A percentile compares a stretch with the other conserved stretches of the same genome.
phyloP scores from a whole-genome alignment of 2,329 filamentous ascomycete species.

The Nemania abortiva region DNA sequence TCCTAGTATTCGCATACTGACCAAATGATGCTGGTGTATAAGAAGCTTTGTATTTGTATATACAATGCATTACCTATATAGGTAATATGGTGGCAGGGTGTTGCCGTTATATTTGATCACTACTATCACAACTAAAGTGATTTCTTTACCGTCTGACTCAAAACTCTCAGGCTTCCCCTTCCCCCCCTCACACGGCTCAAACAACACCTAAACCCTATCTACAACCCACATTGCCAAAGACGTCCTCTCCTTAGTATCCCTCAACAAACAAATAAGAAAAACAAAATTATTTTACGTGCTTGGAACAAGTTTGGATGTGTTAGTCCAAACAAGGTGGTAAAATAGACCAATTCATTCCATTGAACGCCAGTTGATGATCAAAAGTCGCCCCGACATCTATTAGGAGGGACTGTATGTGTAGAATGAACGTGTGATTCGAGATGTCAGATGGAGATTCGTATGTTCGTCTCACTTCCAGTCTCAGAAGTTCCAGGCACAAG shows the following conservation, averaged over 20 bases:
- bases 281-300: conserved; percentile 18
- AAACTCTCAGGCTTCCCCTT: background rate
- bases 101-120: conserved; percentile 5
- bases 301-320: conserved; percentile 15
- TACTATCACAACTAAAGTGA: background rate
- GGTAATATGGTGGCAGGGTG: conserved; percentile 1
- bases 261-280: conserved; percentile 18
- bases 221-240: background rate
- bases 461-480: conserved; percentile 8
- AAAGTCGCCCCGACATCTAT: conserved; percentile 9
- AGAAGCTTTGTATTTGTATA: conserved; percentile 27
- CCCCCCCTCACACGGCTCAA: background rate
- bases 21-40: background rate
- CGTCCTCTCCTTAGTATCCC: background rate
- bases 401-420: conserved; percentile 1
- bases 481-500: conserved; percentile 1
- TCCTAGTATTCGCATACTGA: no score
- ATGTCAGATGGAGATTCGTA: conserved; percentile 1
- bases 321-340: conserved; percentile 6
- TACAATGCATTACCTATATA: conserved; percentile 18
- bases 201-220: background rate
- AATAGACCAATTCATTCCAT: conserved; percentile 1
- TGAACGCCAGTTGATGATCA: background rate
- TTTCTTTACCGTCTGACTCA: background rate
- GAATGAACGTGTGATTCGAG: conserved; percentile 14